These are phyloP conservation scores for Psidium friedrichsthalianum DNA, from an alignment of 345 rosid species.

Conservation along the genomic window DNA sequence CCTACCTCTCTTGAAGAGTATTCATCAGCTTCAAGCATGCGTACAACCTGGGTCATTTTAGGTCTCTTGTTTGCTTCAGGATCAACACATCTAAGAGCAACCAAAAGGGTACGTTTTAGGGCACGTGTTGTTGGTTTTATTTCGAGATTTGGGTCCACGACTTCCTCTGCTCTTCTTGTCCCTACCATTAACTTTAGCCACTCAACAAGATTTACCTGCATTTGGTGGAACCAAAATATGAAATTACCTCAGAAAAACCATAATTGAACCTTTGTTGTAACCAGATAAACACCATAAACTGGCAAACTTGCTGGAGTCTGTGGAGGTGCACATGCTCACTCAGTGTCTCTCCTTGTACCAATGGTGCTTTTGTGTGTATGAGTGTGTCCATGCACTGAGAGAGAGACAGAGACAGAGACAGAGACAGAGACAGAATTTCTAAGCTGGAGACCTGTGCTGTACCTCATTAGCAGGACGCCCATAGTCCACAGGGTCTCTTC, in stretches of 20 bases:
- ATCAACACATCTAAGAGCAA: slow-evolving; percentile 80
- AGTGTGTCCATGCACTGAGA: neutral
- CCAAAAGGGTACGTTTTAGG: slow-evolving; percentile 67
- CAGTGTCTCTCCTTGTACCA: neutral
- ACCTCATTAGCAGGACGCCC: slow-evolving; percentile 90
- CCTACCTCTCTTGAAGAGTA: slow-evolving; percentile 77
- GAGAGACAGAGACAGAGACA: neutral
- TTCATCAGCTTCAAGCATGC: slow-evolving; percentile 90
- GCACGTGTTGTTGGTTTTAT: slow-evolving; percentile 59
- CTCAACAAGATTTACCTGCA: slow-evolving; percentile 87
- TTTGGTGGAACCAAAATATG: neutral
- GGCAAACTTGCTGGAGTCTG: neutral
- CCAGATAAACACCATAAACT: neutral
- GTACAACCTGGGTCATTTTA: slow-evolving; percentile 80
- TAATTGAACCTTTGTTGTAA: neutral
- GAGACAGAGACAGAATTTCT: neutral
- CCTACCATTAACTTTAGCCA: slow-evolving; percentile 97
- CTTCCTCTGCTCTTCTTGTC: slow-evolving; percentile 88
- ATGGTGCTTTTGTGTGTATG: neutral
- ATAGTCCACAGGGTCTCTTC: slow-evolving; percentile 93
- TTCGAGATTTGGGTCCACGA: slow-evolving; percentile 70
- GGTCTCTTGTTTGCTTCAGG: slow-evolving; percentile 88
- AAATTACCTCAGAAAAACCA: neutral
- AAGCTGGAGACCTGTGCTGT: neutral
- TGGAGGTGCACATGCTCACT: neutral